Base-by-base conservation (phyloP, 2,329 filamentous ascomycete species). In the Xenosphaeropsis pyriputrescens region DNA sequence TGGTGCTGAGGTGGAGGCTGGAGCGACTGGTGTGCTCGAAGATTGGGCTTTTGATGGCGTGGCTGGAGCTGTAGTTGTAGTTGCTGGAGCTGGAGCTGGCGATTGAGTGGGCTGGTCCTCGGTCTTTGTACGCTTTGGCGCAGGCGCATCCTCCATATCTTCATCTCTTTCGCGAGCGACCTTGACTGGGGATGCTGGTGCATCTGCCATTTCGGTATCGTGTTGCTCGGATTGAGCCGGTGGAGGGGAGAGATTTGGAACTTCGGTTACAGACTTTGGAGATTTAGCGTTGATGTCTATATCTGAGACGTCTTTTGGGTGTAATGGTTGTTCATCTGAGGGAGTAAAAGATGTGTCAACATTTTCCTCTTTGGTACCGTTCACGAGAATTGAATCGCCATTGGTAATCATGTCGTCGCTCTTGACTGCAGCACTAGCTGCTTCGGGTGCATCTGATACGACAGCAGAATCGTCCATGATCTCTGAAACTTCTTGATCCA, bases 61-160 rank as follows among this genome's bases (percentile, higher is more conserved):
- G 13, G 37, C 52, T 36, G 41, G 40, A 32, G 39, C 38, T 29
- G 45, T 39, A n/a, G 41, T 39, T 33, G 37, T 39, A 14, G 43
- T 39, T 13, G 35, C 35, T 9, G 32, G 32, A 7, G 33, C 18
- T 4, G 18, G 42, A 55, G 37, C 33, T 49, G 35, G 37, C 56
- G 50, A 57, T 22, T 64, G 61, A 1, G 50, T 43, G 15, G 61
- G 60, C 32, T 67, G 62, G 11, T 64, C 64, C 13, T 82, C 80
- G 0, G 84, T 81, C 59, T 79, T 89, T 29, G 83, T 75, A 18
- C 88, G 78, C 64, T 95, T 95, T 1, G 85, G 72, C 13, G 73
- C 72, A 38, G 79, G 85, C 45, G 65, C 63, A 12, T 62, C 62
- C 1, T 64, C 63, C 13, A 63, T 62, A 45, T 93, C 85, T 4